These are phyloP conservation scores for Arthrobotrys conoides DNA, from an alignment of 2,329 filamentous ascomycete genomes.

Conservation along the genomic window DNA sequence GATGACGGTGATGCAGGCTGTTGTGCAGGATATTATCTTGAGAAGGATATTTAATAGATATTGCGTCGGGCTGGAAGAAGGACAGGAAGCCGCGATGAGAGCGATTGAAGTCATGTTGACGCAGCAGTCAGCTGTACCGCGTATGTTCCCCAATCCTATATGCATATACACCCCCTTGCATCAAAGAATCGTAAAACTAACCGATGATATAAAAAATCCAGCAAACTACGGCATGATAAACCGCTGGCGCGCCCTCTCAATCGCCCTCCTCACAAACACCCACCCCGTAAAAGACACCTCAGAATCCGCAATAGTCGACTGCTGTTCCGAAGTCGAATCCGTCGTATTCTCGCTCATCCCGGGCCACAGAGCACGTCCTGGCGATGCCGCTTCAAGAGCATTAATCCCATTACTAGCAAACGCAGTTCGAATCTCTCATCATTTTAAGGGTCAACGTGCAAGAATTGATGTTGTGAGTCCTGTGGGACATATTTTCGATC, in stretches of 20 bases:
- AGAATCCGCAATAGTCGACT: conserved; percentile 58
- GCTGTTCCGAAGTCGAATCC: conserved; percentile 58
- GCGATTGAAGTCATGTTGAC: conserved; percentile 53
- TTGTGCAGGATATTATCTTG: conserved; percentile 57
- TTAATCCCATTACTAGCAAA: conserved; percentile 53
- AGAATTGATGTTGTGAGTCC: conserved; percentile 56
- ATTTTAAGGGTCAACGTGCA: conserved; percentile 56
- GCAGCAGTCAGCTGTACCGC: conserved; percentile 1
- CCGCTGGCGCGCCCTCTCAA: conserved; percentile 57
- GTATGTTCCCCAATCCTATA: conserved; percentile 22
- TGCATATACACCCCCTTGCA: no score
- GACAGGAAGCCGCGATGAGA: conserved; percentile 49
- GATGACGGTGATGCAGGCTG: conserved; percentile 61
- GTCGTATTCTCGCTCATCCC: conserved; percentile 60
- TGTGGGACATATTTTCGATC: conserved; percentile 54
- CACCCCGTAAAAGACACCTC: conserved; percentile 56
- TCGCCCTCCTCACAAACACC: conserved; percentile 47
- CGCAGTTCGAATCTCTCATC: conserved; percentile 53
- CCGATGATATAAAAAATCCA: conserved; percentile 26
- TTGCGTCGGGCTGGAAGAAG: conserved; percentile 51
- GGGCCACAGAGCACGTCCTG: conserved; percentile 46
- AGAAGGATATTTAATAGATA: conserved; percentile 54
- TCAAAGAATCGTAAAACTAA: conserved; percentile 6
- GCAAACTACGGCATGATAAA: conserved; percentile 60
- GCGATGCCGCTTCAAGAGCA: conserved; percentile 49